Evolutionary conservation across 2,329 filamentous ascomycete genomes (phyloP).

Genomic region (Colletotrichum musae): DNA sequence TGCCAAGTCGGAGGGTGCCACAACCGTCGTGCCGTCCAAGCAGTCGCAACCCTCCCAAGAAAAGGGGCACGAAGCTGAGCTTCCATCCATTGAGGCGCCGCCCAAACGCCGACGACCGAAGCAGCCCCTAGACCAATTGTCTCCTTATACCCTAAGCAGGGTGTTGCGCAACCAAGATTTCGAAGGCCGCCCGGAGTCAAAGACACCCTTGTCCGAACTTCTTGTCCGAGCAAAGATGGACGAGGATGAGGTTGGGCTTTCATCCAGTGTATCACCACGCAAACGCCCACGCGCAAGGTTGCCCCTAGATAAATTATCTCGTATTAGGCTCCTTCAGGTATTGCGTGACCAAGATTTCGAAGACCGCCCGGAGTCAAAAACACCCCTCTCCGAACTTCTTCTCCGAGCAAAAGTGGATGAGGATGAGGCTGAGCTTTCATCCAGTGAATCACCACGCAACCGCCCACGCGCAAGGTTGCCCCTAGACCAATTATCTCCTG

Average conservation of each 20-base stretch:
- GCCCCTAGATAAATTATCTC: slow-evolving; percentile 37
- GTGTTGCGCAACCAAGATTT: no score
- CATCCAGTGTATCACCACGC: slow-evolving; percentile 48
- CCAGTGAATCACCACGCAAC: slow-evolving; percentile 52
- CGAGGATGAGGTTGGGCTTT: slow-evolving; percentile 16
- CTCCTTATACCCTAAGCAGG: no score
- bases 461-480: slow-evolving; percentile 47
- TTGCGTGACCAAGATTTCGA: no score
- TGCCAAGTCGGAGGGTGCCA: slow-evolving; percentile 23
- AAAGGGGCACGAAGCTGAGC: slow-evolving; percentile 48
- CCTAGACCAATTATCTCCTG: no score
- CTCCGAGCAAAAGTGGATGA: neutral
- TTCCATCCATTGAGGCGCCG: slow-evolving; percentile 46
- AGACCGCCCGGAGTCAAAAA: no score
- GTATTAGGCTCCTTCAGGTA: no score
- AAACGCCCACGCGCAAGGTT: slow-evolving; percentile 49
- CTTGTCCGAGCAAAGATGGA: no score
- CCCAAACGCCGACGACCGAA: slow-evolving; percentile 52
- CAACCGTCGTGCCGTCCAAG: slow-evolving; percentile 41
- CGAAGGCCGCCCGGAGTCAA: no score
- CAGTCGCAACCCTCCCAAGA: slow-evolving; percentile 52
- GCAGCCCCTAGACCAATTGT: slow-evolving; percentile 37
- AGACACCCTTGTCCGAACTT: no score
- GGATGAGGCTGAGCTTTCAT: slow-evolving; percentile 13
- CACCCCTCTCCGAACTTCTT: no score